phyloP scores from a whole-genome alignment of 2,329 filamentous ascomycete genomes.

The Exserohilum rostratum region DNA sequence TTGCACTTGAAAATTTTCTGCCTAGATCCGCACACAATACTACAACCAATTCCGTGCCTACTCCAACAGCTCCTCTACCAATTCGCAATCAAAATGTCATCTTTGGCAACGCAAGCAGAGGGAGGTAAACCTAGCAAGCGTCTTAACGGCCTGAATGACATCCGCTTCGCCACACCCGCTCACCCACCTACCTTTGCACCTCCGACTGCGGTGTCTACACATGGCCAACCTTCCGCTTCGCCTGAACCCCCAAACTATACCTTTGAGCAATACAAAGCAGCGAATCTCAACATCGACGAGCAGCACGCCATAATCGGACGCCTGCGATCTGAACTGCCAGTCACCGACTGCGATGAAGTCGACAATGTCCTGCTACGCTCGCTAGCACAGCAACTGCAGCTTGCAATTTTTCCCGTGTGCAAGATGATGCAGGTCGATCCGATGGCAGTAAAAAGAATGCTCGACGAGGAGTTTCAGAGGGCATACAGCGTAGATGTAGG shows the following conservation, averaged over 20 bases:
- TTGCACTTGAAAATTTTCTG: no score
- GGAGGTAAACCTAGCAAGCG: background rate
- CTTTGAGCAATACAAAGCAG: constrained; percentile 14
- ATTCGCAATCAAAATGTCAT: no score
- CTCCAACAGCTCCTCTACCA: no score
- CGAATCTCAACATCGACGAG: constrained; percentile 5
- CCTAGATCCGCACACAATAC: no score
- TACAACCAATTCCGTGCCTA: no score
- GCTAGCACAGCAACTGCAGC: constrained; percentile 5
- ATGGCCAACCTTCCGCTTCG: background rate
- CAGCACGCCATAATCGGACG: constrained; percentile 10
- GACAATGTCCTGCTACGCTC: constrained; percentile 5
- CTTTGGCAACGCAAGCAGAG: no score
- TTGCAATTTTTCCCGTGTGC: constrained; percentile 3
- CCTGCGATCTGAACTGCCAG: constrained; percentile 10
- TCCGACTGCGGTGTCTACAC: background rate
- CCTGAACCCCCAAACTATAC: background rate
- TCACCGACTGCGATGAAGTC: constrained; percentile 13
- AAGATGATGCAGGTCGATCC: constrained; percentile 17
- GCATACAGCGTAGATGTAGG: constrained; percentile 5
- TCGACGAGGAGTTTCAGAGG: constrained; percentile 9
- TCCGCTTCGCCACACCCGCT: constrained; percentile 1
- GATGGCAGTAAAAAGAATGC: constrained; percentile 10
- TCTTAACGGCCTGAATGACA: constrained; percentile 1
- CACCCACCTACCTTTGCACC: background rate